These are phyloP conservation scores for Pyricularia pennisetigena DNA, from an alignment of 2,329 filamentous ascomycete genomes.

Conservation along the genomic window DNA sequence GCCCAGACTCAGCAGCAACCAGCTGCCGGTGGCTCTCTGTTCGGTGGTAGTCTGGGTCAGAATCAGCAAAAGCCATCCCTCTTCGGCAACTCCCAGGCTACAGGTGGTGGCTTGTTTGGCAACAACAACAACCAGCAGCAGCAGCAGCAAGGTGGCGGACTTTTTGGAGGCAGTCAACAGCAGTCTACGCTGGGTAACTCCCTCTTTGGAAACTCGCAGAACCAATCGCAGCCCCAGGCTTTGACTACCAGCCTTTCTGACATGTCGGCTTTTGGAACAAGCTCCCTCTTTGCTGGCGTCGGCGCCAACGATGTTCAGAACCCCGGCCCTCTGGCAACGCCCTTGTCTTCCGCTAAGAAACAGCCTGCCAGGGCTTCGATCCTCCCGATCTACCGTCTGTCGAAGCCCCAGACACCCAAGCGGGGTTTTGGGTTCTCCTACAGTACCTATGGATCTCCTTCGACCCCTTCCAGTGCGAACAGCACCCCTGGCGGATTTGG, in stretches of 20 bases:
- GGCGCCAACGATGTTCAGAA: constrained; percentile 53
- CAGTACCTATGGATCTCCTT: constrained; percentile 80
- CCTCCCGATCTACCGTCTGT: constrained; percentile 77
- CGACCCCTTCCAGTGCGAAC: constrained; percentile 53
- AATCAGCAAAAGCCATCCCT: constrained; percentile 45
- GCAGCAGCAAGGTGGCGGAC: constrained; percentile 25
- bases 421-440: constrained; percentile 88
- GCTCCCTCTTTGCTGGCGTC: constrained; percentile 74
- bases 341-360: constrained; percentile 62
- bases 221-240: constrained; percentile 45
- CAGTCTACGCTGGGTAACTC: constrained; percentile 42
- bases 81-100: constrained; percentile 37
- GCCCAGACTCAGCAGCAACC: constrained; percentile 24
- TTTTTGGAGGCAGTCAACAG: constrained; percentile 40
- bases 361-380: constrained; percentile 66
- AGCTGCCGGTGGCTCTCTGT: constrained; percentile 30
- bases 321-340: constrained; percentile 85
- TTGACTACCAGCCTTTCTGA: constrained; percentile 75
- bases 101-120: constrained; percentile 46
- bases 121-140: constrained; percentile 30
- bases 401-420: constrained; percentile 74
- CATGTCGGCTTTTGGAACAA: constrained; percentile 80
- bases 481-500: constrained; percentile 58
- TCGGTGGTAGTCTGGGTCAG: constrained; percentile 36
- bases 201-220: constrained; percentile 47